Evolutionary conservation across 495 filamentous ascomycete species (phyloP).

Genomic region (Penicillium pancosmium): DNA sequence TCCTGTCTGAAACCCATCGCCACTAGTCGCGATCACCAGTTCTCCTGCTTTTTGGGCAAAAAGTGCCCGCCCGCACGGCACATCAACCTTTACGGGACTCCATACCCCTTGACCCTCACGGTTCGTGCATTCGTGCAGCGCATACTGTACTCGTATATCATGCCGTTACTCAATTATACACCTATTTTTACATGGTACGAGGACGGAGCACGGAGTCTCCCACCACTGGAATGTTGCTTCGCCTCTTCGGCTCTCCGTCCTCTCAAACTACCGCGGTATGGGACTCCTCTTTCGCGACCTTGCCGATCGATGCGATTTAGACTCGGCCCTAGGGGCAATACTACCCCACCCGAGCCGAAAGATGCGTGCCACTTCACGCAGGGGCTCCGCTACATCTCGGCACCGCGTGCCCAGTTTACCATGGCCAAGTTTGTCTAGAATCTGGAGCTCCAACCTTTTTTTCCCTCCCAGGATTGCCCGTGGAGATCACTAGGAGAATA

Average conservation of each 20-base stretch:
- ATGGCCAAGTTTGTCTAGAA: background rate
- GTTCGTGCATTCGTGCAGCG: background rate
- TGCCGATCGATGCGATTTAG: conserved; percentile 21
- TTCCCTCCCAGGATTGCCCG: conserved; percentile 12
- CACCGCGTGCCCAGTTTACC: conserved; percentile 7
- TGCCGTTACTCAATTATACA: background rate
- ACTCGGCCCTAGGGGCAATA: conserved; percentile 22
- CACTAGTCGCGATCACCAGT: conserved; percentile 8
- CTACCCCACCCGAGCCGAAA: conserved; percentile 17
- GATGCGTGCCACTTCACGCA: conserved; percentile 8
- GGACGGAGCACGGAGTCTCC: background rate
- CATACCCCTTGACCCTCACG: background rate
- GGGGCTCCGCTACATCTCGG: conserved; percentile 10
- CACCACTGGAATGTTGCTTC: background rate
- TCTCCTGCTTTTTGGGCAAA: background rate
- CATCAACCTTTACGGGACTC: background rate
- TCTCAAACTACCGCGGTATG: background rate
- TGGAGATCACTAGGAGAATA: conserved; percentile 23
- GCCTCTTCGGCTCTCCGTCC: background rate
- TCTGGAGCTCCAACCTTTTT: conserved; percentile 18
- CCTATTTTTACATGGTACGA: background rate
- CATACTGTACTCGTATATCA: too few species aligned
- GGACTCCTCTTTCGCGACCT: conserved; percentile 1
- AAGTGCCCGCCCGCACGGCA: conserved; percentile 3
- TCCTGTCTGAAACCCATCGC: conserved; percentile 3